These are phyloP conservation scores for Colletotrichum sp. DNA, from an alignment of 2,329 filamentous ascomycete species.

Conservation along the genomic window DNA sequence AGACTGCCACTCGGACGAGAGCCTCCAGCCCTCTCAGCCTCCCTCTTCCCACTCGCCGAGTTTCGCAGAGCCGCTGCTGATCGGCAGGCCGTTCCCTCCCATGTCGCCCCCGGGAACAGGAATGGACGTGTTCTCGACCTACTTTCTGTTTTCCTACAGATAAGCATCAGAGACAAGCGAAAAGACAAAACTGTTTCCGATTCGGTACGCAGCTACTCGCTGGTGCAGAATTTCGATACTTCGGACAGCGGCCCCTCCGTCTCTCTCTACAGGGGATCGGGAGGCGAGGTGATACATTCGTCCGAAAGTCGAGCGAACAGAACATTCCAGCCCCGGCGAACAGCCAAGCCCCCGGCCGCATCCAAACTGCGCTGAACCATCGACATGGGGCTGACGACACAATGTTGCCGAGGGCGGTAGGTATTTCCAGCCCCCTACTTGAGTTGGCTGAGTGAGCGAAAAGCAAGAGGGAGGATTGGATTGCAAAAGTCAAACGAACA, in stretches of 20 bases:
- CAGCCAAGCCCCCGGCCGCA: background rate
- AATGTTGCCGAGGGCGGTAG: background rate
- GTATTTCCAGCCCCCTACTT: background rate
- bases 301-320: background rate
- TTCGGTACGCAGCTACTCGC: background rate
- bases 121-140: slow-evolving; percentile 1
- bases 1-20: slow-evolving; percentile 7
- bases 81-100: background rate
- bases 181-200: background rate
- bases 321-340: slow-evolving; percentile 9
- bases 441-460: background rate
- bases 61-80: slow-evolving; percentile 17
- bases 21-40: background rate
- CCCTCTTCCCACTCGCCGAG: background rate
- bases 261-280: background rate
- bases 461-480: background rate
- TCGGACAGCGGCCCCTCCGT: background rate
- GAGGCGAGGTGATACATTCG: slow-evolving; percentile 17
- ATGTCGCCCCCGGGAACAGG: background rate
- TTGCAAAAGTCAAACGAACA: background rate
- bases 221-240: background rate
- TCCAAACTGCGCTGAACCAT: background rate
- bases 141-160: background rate
- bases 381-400: background rate
- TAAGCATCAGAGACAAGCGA: background rate